A percentile compares a stretch with the other conserved stretches of the same genome.
Conservation (phyloP, 116 monocot species). For the Phalaenopsis hybrid region DNA sequence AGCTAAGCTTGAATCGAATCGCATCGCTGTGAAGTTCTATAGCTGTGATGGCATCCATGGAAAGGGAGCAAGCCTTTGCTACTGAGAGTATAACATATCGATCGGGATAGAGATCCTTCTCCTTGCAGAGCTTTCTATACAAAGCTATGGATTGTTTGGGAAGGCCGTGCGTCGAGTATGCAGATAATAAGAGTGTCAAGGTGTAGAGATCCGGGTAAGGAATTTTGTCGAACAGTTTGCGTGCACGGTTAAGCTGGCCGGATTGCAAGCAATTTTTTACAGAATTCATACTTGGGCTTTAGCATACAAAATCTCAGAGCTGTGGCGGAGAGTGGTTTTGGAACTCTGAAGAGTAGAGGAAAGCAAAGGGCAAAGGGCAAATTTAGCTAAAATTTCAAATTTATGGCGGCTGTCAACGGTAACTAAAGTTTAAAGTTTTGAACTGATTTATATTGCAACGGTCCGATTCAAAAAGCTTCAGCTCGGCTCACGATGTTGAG, state of each 20-base stretch:
- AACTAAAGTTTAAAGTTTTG: no score
- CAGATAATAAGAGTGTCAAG: constrained; percentile 40
- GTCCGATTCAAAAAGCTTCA: no score
- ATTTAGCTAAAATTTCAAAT: not conserved
- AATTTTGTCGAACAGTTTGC: constrained; percentile 50
- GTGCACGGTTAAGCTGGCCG: constrained; percentile 38
- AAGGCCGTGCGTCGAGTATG: constrained; percentile 32
- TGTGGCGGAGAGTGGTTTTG: not conserved
- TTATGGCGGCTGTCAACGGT: no score
- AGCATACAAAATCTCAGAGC: not conserved
- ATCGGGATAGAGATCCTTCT: constrained; percentile 30
- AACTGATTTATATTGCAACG: no score
- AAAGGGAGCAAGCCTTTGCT: constrained; percentile 37
- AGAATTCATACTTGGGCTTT: constrained; percentile 5
- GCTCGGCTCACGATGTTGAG: no score
- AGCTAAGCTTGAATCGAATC: constrained; percentile 20
- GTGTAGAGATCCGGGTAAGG: constrained; percentile 40
- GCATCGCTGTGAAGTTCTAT: constrained; percentile 48
- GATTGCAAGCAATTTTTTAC: constrained; percentile 12
- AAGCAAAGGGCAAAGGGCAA: not conserved
- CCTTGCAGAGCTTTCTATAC: constrained; percentile 20
- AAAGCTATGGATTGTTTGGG: constrained; percentile 38
- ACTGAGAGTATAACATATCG: constrained; percentile 37
- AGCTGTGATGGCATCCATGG: constrained; percentile 29
- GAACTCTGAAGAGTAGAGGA: not conserved